Evolutionary conservation across 805 yeast genomes (phyloP).

Genomic region (Barnettozyma siamensis): DNA sequence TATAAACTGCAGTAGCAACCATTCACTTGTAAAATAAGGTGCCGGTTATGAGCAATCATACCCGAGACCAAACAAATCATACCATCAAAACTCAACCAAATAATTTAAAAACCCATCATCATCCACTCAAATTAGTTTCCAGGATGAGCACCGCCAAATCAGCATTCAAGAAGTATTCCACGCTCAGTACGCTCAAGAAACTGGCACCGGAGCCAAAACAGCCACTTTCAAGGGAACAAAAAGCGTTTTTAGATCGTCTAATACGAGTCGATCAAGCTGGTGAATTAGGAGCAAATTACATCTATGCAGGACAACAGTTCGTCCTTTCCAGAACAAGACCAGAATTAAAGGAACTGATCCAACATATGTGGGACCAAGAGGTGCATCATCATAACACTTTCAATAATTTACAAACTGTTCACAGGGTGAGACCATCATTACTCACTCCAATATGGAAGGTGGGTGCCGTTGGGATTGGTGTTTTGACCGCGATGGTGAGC

Average conservation of each 20-base stretch:
- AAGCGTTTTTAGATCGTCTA: slow-evolving; percentile 64
- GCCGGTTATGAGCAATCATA: no score
- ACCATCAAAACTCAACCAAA: no score
- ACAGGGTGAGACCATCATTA: slow-evolving; percentile 86
- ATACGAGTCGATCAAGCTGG: slow-evolving; percentile 98
- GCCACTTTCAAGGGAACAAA: slow-evolving; percentile 44
- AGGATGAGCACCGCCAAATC: neutral
- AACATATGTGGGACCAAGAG: slow-evolving; percentile 98
- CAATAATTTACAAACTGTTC: slow-evolving; percentile 64
- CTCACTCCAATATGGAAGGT: slow-evolving; percentile 90
- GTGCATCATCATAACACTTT: slow-evolving; percentile 85
- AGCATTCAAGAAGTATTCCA: neutral
- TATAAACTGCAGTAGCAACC: no score
- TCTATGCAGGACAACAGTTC: slow-evolving; percentile 84
- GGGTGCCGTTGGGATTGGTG: slow-evolving; percentile 86
- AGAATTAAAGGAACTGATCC: slow-evolving; percentile 40
- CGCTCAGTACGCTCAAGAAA: neutral
- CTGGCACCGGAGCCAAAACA: neutral
- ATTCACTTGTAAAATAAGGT: no score
- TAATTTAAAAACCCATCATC: no score
- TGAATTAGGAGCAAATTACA: slow-evolving; percentile 91
- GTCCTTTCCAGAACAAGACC: slow-evolving; percentile 69
- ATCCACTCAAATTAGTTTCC: no score
- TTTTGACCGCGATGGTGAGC: slow-evolving; percentile 77
- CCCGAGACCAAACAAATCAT: no score